Conservation (phyloP, 139 green algal species). For the Chlamydomonas asymmetrica region DNA sequence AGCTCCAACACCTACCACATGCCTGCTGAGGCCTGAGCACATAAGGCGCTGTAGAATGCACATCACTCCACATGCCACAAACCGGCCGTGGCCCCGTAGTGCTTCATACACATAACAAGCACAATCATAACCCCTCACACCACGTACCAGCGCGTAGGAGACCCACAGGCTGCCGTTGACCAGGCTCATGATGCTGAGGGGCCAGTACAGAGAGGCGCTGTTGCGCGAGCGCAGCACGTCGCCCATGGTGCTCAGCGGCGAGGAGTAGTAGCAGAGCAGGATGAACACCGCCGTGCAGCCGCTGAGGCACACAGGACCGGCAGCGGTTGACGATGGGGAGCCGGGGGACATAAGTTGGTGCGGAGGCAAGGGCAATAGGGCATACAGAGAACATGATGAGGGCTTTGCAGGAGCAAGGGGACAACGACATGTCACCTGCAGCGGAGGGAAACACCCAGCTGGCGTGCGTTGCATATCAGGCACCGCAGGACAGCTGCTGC, state of each 20-base stretch:
- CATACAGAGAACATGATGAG: background rate
- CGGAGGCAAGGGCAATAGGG: background rate
- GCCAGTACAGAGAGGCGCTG: constrained; percentile 50
- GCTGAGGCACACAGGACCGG: constrained; percentile 15
- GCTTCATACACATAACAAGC: no score
- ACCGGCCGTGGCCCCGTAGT: no score
- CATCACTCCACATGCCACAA: no score
- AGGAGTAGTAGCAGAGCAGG: constrained; percentile 65
- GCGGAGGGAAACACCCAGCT: no score
- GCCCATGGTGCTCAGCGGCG: constrained; percentile 58
- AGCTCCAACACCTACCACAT: no score
- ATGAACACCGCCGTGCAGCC: constrained; percentile 44
- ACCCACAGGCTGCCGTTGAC: constrained; percentile 64
- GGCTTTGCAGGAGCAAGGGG: no score
- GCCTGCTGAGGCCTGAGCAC: no score
- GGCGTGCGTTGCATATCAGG: background rate
- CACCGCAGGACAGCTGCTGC: background rate
- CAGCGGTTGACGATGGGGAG: background rate
- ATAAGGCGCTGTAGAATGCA: no score
- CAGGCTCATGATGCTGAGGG: constrained; percentile 56
- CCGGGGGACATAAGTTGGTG: background rate
- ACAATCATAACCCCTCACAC: no score
- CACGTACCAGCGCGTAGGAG: constrained; percentile 38
- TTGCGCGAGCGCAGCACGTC: constrained; percentile 54
- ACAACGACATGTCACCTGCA: no score